Evolutionary conservation across 140 eudicot genomes (phyloP).

Genomic region (Anethum foeniculum): DNA sequence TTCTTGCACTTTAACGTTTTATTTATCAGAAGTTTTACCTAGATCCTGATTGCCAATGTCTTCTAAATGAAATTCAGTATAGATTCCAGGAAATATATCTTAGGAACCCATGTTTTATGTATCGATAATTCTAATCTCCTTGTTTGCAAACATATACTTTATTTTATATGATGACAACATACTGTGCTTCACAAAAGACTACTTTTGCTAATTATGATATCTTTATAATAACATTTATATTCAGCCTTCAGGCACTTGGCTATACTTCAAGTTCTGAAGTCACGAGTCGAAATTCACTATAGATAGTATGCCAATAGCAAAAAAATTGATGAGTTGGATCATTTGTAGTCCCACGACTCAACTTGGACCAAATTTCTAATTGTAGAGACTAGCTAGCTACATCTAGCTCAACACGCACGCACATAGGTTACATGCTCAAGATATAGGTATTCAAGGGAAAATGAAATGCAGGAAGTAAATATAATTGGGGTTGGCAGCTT

Average conservation of each 20-base stretch:
- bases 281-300: background rate
- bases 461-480: constrained; percentile 14
- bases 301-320: background rate
- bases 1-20: constrained; percentile 38
- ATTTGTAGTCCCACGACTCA: background rate
- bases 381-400: background rate
- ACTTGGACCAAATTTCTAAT: background rate
- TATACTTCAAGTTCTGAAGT: background rate
- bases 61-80: background rate
- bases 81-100: background rate
- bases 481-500: constrained; percentile 29
- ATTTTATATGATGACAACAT: background rate
- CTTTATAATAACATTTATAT: background rate
- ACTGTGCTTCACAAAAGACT: background rate
- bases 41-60: background rate
- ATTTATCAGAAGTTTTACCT: background rate
- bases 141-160: background rate
- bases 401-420: background rate
- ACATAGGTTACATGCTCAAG: constrained; percentile 8
- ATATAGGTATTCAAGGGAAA: constrained; percentile 9
- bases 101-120: background rate
- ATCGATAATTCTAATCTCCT: background rate
- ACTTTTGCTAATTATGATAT: background rate
- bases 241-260: background rate
- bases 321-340: background rate